Conservation (phyloP, 2,329 filamentous ascomycete genomes). For the Bipolaris sorokiniana region DNA sequence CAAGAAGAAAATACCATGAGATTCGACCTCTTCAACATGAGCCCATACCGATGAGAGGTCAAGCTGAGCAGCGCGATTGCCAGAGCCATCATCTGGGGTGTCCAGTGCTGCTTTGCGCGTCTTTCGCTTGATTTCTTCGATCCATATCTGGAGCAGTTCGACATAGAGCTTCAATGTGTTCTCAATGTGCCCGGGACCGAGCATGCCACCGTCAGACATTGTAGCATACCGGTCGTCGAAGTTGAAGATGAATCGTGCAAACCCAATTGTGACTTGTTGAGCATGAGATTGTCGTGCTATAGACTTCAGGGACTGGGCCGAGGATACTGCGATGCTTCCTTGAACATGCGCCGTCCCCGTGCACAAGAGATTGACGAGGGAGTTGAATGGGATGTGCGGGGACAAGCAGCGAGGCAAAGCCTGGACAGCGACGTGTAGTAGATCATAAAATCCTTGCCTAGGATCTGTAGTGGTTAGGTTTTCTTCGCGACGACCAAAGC, state of each 20-base stretch:
- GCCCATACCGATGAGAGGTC: constrained; percentile 88
- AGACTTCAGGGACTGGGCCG: constrained; percentile 89
- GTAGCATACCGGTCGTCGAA: constrained; percentile 97
- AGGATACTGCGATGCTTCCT: constrained; percentile 87
- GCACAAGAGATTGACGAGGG: constrained; percentile 90
- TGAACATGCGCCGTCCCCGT: constrained; percentile 97
- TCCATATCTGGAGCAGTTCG: constrained; percentile 94
- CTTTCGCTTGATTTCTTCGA: constrained; percentile 91
- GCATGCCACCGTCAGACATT: constrained; percentile 96
- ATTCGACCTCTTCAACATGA: constrained; percentile 95
- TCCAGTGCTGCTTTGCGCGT: constrained; percentile 74
- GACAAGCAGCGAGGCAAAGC: constrained; percentile 93
- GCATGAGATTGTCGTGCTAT: constrained; percentile 93
- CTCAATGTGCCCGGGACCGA: constrained; percentile 92
- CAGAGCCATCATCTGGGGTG: constrained; percentile 66
- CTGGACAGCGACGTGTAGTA: constrained; percentile 93
- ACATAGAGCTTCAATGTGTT: constrained; percentile 92
- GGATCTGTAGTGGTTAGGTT: constrained; percentile 75
- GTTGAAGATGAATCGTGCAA: constrained; percentile 96
- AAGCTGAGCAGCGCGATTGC: constrained; percentile 75
- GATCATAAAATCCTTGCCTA: constrained; percentile 92
- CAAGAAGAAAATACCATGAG: constrained; percentile 94
- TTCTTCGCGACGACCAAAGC: constrained; percentile 83
- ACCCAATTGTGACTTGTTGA: constrained; percentile 94
- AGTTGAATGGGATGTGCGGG: constrained; percentile 88